These are phyloP conservation scores for Sugiyamaella neomexicana DNA, from an alignment of 1,139 yeast genomes.

Conservation along the genomic window DNA sequence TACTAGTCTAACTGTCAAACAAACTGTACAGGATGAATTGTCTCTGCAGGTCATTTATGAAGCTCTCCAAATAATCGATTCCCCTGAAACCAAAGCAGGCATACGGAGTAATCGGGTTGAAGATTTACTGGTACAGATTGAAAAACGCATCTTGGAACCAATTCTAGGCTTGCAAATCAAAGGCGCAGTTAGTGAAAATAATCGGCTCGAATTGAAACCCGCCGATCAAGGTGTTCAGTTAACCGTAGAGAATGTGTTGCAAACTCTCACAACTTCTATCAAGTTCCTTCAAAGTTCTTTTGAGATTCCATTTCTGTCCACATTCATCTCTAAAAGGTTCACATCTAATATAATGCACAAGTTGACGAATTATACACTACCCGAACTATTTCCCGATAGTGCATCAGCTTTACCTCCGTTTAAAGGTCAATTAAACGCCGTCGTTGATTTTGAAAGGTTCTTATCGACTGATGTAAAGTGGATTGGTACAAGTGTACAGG, in stretches of 20 bases:
- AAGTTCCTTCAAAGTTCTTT: constrained; percentile 27
- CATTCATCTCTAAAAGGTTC: constrained; percentile 29
- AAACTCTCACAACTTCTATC: constrained; percentile 21
- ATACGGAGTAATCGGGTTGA: constrained; percentile 27
- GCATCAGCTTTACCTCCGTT: constrained; percentile 25
- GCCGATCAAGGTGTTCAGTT: constrained; percentile 4
- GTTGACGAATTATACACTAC: constrained; percentile 28
- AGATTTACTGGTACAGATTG: constrained; percentile 27
- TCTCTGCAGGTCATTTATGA: constrained; percentile 24
- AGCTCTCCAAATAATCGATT: constrained; percentile 27
- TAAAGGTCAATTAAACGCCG: constrained; percentile 24
- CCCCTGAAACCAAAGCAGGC: constrained; percentile 13
- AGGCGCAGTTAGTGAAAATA: constrained; percentile 16
- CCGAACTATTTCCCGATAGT: constrained; percentile 31
- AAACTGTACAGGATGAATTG: constrained; percentile 22
- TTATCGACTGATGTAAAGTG: constrained; percentile 26
- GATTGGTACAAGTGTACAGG: constrained; percentile 26
- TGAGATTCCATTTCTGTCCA: constrained; percentile 24
- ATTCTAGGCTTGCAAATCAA: constrained; percentile 24
- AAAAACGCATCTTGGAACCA: constrained; percentile 28
- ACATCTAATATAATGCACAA: constrained; percentile 27
- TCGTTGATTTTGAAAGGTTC: constrained; percentile 31
- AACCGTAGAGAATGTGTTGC: constrained; percentile 4
- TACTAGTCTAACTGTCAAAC: constrained; percentile 21
- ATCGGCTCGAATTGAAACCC: constrained; percentile 1